Evolutionary conservation across 345 rosid genomes (phyloP).

Genomic region (Euphorbia peplus): DNA sequence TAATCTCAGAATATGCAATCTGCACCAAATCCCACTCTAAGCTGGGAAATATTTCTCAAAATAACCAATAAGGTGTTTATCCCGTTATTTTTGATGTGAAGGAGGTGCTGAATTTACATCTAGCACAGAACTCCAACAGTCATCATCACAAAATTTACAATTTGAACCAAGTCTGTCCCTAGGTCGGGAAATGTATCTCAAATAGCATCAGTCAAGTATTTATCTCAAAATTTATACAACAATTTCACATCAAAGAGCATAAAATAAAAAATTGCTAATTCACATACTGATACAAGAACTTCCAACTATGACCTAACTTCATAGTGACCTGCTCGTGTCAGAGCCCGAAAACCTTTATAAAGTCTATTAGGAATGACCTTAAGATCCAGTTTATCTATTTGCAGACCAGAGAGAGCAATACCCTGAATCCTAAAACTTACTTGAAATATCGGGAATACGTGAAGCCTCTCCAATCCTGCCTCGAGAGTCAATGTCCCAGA

Average conservation of each 20-base stretch:
- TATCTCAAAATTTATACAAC: not conserved
- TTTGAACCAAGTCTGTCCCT: no score
- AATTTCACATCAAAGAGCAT: not conserved
- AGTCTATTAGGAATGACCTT: conserved; percentile 60
- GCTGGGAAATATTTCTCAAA: no score
- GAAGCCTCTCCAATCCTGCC: conserved; percentile 61
- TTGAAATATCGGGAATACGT: conserved; percentile 72
- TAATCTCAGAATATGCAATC: no score
- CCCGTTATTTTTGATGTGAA: no score
- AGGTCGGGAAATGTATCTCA: no score
- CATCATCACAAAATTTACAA: no score
- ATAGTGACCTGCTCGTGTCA: conserved; percentile 72
- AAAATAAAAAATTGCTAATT: not conserved
- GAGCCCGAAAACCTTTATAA: conserved; percentile 88
- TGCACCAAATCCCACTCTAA: no score
- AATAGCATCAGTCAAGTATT: no score
- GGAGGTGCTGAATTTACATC: no score
- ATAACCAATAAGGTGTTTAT: no score
- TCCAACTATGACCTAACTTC: conserved; percentile 66
- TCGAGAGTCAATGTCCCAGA: conserved; percentile 64
- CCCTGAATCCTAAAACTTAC: conserved; percentile 86
- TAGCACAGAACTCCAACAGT: no score
- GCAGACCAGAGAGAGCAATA: conserved; percentile 79
- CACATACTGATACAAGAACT: conserved; percentile 2
- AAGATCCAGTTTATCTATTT: conserved; percentile 72